Base-by-base conservation (phyloP, 2,329 filamentous ascomycete species). In the Aureobasidium sp. region DNA sequence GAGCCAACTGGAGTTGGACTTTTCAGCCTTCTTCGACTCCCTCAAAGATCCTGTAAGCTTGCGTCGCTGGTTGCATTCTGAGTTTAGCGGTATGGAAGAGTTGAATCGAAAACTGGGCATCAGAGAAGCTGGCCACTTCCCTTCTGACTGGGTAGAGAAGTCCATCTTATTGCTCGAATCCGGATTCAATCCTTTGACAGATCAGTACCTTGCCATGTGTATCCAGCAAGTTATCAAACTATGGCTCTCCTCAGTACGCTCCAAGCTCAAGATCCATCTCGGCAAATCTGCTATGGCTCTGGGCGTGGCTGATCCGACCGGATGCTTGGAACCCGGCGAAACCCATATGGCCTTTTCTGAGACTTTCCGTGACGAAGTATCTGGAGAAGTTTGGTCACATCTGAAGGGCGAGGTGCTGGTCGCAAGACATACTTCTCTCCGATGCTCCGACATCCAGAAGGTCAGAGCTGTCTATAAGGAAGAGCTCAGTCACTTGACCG, bases 401-500 rank as follows among this genome's bases (percentile, higher is more conserved):
- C 69, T 90, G 1, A 75, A 84, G 38, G 78, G 78, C 0, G 81
- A 90, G 15, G 73, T 89, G 0, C 75, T 93, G 0, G 84, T 92
- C 0, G 84, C 84, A 0, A 79, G 89, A 21, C 83, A 84, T 1
- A 89, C 89, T 0, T 84, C 87, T 0, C 83, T 90, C 67, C 82
- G 86, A 23, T 77, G 79, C 0, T 89, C 84, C 29, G 89, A 94
- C 63, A 84, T 93, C 0, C 89, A 92, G 66, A 86, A 81, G 60
- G 71, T 77, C 1, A 69, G 68, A 33, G 78, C 79, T 0, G 75
- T 82, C 0, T 79, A 74, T 65, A 77, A 78, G n/a, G 77, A 79
- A 0, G 78, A 84, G 43, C 74, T 93, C 0, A 81, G 85, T 3
- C 81, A 83, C 2, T 72, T 96, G 0, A 87, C 87, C 62, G 87